phyloP scores from a whole-genome alignment of 2,329 filamentous ascomycete species.

The Chaetomiaceae sp. region DNA sequence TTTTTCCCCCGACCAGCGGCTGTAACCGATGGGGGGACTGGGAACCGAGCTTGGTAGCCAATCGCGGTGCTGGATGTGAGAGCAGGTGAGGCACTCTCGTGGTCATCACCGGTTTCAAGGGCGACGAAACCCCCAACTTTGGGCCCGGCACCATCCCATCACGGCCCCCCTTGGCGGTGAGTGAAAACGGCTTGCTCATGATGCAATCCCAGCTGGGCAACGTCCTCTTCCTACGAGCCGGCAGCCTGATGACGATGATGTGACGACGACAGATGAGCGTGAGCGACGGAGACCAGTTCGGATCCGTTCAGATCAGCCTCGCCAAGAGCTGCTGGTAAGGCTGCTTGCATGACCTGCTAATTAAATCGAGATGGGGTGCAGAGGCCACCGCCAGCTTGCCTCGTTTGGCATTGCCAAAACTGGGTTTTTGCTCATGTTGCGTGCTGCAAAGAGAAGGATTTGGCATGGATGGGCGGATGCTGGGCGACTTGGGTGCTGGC shows the following conservation, averaged over 20 bases:
- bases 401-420: not conserved
- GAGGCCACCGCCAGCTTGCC: too few species aligned
- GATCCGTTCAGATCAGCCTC: not conserved
- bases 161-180: not conserved
- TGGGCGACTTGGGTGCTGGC: too few species aligned
- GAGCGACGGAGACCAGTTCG: not conserved
- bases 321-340: conserved; percentile 7
- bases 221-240: not conserved
- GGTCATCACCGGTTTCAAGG: not conserved
- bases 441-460: too few species aligned
- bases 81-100: conserved; percentile 6
- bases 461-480: too few species aligned
- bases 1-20: conserved; percentile 1
- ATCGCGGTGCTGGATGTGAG: not conserved
- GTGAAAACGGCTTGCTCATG: not conserved
- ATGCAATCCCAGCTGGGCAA: not conserved
- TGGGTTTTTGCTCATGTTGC: not conserved
- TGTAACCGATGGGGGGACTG: conserved; percentile 6
- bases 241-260: not conserved
- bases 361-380: not conserved
- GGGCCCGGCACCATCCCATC: not conserved
- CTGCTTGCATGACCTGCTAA: not conserved
- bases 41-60: conserved; percentile 10
- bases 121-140: not conserved
- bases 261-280: not conserved